Percentiles rank a stretch among this genome's conserved stretches.
phyloP scores from a whole-genome alignment of 2,329 filamentous ascomycete genomes.

The Lecanicillium sp. region DNA sequence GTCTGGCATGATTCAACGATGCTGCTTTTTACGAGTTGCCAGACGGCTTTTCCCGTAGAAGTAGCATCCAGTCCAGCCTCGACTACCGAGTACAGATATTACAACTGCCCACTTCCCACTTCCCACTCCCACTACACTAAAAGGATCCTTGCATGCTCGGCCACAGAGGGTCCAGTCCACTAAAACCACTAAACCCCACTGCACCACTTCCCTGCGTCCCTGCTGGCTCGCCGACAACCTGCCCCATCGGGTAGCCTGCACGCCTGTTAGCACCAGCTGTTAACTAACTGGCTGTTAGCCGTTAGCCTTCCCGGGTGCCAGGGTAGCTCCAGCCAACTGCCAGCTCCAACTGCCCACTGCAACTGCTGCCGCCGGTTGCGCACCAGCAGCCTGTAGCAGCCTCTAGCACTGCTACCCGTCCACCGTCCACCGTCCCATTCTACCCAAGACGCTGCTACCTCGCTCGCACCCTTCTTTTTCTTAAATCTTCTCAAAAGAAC shows the following conservation, averaged over 20 bases:
- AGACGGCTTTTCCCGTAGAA: no score
- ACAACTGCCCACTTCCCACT: no score
- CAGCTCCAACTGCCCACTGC: not conserved
- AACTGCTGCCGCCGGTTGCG: no score
- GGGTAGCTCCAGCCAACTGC: not conserved
- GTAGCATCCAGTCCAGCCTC: no score
- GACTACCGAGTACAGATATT: no score
- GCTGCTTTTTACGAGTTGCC: no score
- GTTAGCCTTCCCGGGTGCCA: not conserved
- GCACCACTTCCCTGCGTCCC: no score
- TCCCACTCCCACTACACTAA: not conserved
- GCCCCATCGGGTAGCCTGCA: constrained; percentile 10
- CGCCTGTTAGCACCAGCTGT: no score
- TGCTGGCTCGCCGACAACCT: not conserved
- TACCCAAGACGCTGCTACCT: not conserved
- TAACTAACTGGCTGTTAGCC: not conserved
- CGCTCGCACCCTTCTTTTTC: not conserved
- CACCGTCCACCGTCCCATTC: no score
- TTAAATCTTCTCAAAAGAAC: constrained; percentile 11
- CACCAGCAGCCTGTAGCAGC: not conserved
- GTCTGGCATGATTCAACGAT: no score
- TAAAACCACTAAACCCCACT: not conserved
- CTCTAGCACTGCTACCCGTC: not conserved
- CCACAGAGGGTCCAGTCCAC: not conserved
- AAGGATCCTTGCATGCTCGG: not conserved